phyloP scores from a whole-genome alignment of 2,329 filamentous ascomycete genomes.

The Westerdykella sp. region DNA sequence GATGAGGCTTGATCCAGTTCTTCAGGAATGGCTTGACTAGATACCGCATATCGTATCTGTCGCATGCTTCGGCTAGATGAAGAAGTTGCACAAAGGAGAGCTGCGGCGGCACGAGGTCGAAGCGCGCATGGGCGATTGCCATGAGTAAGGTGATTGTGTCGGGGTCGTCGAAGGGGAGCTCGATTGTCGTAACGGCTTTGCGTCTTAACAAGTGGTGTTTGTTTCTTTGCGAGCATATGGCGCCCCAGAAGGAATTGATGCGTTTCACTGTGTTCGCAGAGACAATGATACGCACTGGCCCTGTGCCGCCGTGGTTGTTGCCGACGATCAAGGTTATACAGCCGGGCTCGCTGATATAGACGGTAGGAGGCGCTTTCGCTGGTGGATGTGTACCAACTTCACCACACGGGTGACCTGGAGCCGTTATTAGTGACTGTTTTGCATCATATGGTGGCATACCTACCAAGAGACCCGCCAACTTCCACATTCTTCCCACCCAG shows the following conservation, averaged over 20 bases:
- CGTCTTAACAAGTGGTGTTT: not conserved
- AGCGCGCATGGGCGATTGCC: conserved; percentile 26
- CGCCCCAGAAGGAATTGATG: conserved; percentile 8
- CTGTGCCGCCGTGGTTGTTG: too few species aligned
- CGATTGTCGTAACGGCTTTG: conserved; percentile 10
- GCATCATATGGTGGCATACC: too few species aligned
- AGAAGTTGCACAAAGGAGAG: conserved; percentile 21
- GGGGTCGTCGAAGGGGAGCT: conserved; percentile 26
- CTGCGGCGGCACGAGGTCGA: conserved; percentile 15
- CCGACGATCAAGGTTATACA: too few species aligned
- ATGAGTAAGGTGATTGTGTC: conserved; percentile 28
- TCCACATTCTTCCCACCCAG: too few species aligned
- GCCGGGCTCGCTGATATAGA: too few species aligned
- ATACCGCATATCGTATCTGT: conserved; percentile 17
- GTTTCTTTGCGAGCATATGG: conserved; percentile 1
- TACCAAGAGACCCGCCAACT: too few species aligned
- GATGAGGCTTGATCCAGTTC: too few species aligned
- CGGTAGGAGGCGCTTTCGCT: too few species aligned
- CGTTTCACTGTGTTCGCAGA: conserved; percentile 6
- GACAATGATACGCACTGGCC: conserved; percentile 1
- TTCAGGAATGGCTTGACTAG: too few species aligned
- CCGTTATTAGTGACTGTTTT: too few species aligned
- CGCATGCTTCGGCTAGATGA: conserved; percentile 19
- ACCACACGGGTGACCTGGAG: too few species aligned
- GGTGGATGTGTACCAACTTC: too few species aligned